Base-by-base conservation (phyloP, 768 basidiomycete genomes). In the Russula lepida region DNA sequence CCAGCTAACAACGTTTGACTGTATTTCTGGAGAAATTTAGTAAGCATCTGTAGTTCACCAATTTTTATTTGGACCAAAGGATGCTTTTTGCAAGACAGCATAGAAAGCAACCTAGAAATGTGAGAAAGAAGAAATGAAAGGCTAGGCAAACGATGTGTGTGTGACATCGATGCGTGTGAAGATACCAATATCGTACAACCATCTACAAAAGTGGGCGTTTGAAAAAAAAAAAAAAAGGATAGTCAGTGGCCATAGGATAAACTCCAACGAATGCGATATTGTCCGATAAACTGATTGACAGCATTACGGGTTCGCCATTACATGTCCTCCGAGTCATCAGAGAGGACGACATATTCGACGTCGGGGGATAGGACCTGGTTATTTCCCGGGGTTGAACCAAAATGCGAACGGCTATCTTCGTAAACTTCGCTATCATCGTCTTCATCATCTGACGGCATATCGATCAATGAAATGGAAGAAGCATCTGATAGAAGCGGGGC, bases 321-420 rank as follows among this genome's bases (percentile, higher is more conserved):
- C n/a, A 67, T 73, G 33, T 81, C 80, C 43, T 80, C 82, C 35
- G 75, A 76, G 62, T 83, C 84, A 68, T 88, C 88, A 64, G 87
- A 89, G 60, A 89, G 71, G 58, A 90, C 76, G 15, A 89, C 86
- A 68, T 87, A 90, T 63, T 89, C 86, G 64, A 79, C 71, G 6
- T 76, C 73, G 7, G 64, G 70, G 15, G 64, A 54, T 12, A 54
- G 50, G 43, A 57, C 27, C 19, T 41, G 52, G 57, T 37, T n/a
- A 30, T 48, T 54, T 5, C 48, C 59, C 1, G 64, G 73, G 54
- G 61, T 70, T 63, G 52, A 62, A 62, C 70, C 74, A 4, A 75
- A 71, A 25, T 75, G 74, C 7, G 76, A 74, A 27, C 78, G 78
- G 53, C 79, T 82, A 59, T 84, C 86, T 59, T 81, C 80, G 79